A percentile compares a stretch with the other conserved stretches of the same genome.
These are phyloP conservation scores for Neurospora sp. DNA, from an alignment of 495 filamentous ascomycete species.

Conservation along the genomic window DNA sequence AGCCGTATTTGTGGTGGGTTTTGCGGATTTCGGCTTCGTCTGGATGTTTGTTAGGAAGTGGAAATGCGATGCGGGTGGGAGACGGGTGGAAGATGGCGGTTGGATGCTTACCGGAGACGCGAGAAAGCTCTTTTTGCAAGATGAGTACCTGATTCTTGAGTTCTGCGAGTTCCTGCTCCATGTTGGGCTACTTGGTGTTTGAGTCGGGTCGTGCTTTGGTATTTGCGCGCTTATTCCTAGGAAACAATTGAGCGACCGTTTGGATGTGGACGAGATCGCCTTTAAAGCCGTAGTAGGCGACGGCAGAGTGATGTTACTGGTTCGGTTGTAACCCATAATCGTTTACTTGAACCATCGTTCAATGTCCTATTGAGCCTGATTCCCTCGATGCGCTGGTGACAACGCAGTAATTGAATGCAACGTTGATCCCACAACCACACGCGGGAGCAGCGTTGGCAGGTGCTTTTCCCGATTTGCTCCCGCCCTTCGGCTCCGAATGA, in stretches of 20 bases:
- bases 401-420: background rate
- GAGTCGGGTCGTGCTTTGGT: background rate
- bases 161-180: conserved; percentile 32
- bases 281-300: background rate
- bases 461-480: background rate
- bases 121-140: conserved; percentile 25
- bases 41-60: conserved; percentile 7
- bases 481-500: background rate
- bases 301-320: background rate
- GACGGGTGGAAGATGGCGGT: background rate
- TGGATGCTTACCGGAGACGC: conserved; percentile 21
- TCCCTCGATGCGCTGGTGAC: background rate
- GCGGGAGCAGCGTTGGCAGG: background rate
- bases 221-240: background rate
- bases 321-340: background rate
- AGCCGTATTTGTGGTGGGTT: conserved; percentile 46
- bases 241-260: background rate
- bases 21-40: conserved; percentile 44
- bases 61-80: background rate
- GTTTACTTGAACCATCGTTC: background rate
- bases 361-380: background rate
- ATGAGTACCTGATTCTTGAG: conserved; percentile 32
- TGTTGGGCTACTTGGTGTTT: background rate
- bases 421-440: background rate
- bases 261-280: background rate